Percentiles rank a stretch among this genome's conserved stretches.
Evolutionary conservation across 176 grass and related monocot genomes (phyloP).

Genomic region (Ensete ventricosum): DNA sequence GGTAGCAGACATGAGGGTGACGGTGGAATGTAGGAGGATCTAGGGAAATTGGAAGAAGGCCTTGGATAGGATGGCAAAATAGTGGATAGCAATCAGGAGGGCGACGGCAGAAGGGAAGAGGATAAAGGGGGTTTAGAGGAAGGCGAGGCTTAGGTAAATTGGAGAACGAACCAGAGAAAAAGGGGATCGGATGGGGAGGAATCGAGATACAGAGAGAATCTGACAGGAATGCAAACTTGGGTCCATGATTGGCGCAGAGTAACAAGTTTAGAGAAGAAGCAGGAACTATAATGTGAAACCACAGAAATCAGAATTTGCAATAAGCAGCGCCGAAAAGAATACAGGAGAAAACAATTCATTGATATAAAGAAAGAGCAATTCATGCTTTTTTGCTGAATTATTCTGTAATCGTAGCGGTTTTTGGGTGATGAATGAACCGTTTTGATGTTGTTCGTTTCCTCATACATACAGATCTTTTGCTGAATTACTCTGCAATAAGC

Average conservation of each 20-base stretch:
- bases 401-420: neutral
- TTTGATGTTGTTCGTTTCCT: conserved; percentile 7
- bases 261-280: too few relatives aligned
- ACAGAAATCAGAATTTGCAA: neutral
- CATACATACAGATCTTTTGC: conserved; percentile 45
- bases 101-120: neutral
- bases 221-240: conserved; percentile 58
- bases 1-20: conserved; percentile 26
- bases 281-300: too few relatives aligned
- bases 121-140: conserved; percentile 14
- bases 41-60: conserved; percentile 10
- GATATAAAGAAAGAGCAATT: too few relatives aligned
- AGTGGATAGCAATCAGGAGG: conserved; percentile 29
- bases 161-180: conserved; percentile 40
- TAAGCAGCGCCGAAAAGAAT: neutral
- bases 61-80: neutral
- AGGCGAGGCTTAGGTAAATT: conserved; percentile 19
- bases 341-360: neutral
- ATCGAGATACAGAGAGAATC: conserved; percentile 42
- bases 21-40: conserved; percentile 5
- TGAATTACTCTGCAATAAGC: neutral
- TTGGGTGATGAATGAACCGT: neutral
- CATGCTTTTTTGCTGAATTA: too few relatives aligned
- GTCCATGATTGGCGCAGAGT: conserved; percentile 66
- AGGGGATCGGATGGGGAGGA: conserved; percentile 22